phyloP scores from a whole-genome alignment of 257 asterid species.

The Primulina huaijiensis region DNA sequence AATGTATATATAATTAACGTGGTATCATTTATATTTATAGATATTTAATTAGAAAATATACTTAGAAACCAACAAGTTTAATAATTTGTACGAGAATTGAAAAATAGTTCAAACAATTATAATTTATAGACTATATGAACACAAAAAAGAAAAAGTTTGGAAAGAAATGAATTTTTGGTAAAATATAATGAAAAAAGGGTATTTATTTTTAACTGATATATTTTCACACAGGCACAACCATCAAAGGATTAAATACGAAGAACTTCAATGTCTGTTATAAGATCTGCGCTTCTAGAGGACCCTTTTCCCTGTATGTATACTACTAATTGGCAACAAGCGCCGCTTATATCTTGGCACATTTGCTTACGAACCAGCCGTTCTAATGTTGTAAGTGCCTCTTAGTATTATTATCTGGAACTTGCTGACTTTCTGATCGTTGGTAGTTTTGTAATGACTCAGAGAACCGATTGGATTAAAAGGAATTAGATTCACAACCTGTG shows the following conservation, averaged over 20 bases:
- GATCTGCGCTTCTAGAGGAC: constrained; percentile 31
- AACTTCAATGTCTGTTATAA: constrained; percentile 87
- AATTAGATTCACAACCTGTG: constrained; percentile 95
- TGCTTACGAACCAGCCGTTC: constrained; percentile 90
- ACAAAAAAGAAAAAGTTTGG: too few relatives aligned
- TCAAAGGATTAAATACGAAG: constrained; percentile 39
- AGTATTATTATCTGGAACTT: constrained; percentile 77
- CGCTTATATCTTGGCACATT: constrained; percentile 99
- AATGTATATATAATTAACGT: too few relatives aligned
- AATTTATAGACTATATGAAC: background rate
- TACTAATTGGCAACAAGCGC: constrained; percentile 98
- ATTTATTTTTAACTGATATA: too few relatives aligned
- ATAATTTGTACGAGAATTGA: too few relatives aligned
- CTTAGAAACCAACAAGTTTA: too few relatives aligned
- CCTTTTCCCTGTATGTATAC: constrained; percentile 44
- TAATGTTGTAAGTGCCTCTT: constrained; percentile 69
- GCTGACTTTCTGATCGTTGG: constrained; percentile 55
- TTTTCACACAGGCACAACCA: background rate
- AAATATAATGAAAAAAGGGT: too few relatives aligned
- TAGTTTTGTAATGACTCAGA: constrained; percentile 57
- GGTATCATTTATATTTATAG: too few relatives aligned
- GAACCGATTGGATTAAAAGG: constrained; percentile 95
- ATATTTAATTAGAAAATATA: too few relatives aligned
- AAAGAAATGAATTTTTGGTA: too few relatives aligned
- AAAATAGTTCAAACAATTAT: too few relatives aligned